Evolutionary conservation across 2,329 filamentous ascomycete genomes (phyloP).

Genomic region (Stagonosporopsis rhizophila): DNA sequence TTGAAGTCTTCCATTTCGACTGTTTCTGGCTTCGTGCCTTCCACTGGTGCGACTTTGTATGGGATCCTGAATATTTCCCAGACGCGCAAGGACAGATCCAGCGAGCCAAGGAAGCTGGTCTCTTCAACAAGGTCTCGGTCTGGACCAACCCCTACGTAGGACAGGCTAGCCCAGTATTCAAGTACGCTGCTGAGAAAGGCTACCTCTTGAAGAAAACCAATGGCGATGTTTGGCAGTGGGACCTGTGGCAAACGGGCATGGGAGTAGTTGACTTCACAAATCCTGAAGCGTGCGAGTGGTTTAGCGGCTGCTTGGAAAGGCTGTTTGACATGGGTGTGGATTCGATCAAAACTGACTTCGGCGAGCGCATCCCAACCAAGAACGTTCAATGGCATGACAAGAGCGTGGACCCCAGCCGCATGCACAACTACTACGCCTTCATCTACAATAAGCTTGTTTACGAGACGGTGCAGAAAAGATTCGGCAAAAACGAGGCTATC

Average conservation of each 20-base stretch:
- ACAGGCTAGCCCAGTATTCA: slow-evolving; percentile 72
- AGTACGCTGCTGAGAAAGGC: slow-evolving; percentile 68
- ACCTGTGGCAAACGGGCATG: slow-evolving; percentile 80
- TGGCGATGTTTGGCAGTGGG: slow-evolving; percentile 77
- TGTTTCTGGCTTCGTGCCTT: slow-evolving; percentile 81
- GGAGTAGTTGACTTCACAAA: slow-evolving; percentile 77
- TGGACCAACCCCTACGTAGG: slow-evolving; percentile 81
- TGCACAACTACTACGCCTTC: slow-evolving; percentile 82
- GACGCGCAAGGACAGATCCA: slow-evolving; percentile 70
- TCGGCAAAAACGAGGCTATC: slow-evolving; percentile 63
- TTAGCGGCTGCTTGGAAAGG: slow-evolving; percentile 64
- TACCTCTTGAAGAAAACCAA: slow-evolving; percentile 74
- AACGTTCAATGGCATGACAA: slow-evolving; percentile 71
- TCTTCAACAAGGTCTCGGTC: slow-evolving; percentile 69
- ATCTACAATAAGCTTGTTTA: slow-evolving; percentile 75
- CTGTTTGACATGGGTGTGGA: slow-evolving; percentile 75
- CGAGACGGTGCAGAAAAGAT: slow-evolving; percentile 64
- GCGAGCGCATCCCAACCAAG: slow-evolving; percentile 71
- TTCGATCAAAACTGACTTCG: slow-evolving; percentile 78
- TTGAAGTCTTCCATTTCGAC: slow-evolving; percentile 78
- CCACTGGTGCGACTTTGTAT: slow-evolving; percentile 77
- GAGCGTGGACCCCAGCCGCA: slow-evolving; percentile 66
- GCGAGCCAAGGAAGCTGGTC: slow-evolving; percentile 67
- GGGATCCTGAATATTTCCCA: slow-evolving; percentile 72
- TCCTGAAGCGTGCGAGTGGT: slow-evolving; percentile 72